Base-by-base conservation (phyloP, 2,329 filamentous ascomycete genomes). In the Cryphonectria radicalis region DNA sequence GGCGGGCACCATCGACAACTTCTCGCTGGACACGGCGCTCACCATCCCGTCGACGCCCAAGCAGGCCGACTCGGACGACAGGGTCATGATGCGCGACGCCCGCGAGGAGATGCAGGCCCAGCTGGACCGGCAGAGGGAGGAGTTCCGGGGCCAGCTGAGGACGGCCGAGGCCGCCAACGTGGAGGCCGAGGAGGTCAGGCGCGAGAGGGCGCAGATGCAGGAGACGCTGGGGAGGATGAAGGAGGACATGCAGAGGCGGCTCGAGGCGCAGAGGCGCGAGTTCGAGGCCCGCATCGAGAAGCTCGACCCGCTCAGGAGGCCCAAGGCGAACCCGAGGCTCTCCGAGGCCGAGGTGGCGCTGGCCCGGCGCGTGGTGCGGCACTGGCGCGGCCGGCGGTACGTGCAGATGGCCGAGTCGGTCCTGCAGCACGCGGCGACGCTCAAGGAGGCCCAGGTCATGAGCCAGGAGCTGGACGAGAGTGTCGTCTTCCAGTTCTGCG, bases 381-480 rank as follows among this genome's bases (percentile, higher is more conserved):
- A 92, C 76, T 99, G 96, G 96, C 90, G 90, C 73, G 88, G 92
- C 75, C 90, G 93, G 42, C 93, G 93, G 77, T 98, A 95, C 77
- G 94, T 99, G 71, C 91, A 92, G 69, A 97, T 99, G 93, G 95
- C 95, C 3, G 96, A 98, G 80, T 90, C 91, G 1, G 91, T 98
- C 40, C 84, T 99, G 63, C 94, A 97, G 78, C 92, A 97, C 79
- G 95, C 95, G 3, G 90, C 93, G 10, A 89, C 91, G 40, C 82
- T 99, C 71, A 99, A 99, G 80, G 96, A 99, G 81, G 96, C 96
- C 1, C 96, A 99, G 78, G 91, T 99, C 73, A 96, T 99, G 93
- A 97, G 95, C 83, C 95, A 97, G 76, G 93, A 97, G 77, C 92
- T 99, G 84, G 93, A 96, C 76, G 96, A 98, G 80, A 90, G 90